A percentile compares a stretch with the other conserved stretches of the same genome.
Conservation (phyloP, 1,284 basidiomycete species). For the Fereydounia khargensis region DNA sequence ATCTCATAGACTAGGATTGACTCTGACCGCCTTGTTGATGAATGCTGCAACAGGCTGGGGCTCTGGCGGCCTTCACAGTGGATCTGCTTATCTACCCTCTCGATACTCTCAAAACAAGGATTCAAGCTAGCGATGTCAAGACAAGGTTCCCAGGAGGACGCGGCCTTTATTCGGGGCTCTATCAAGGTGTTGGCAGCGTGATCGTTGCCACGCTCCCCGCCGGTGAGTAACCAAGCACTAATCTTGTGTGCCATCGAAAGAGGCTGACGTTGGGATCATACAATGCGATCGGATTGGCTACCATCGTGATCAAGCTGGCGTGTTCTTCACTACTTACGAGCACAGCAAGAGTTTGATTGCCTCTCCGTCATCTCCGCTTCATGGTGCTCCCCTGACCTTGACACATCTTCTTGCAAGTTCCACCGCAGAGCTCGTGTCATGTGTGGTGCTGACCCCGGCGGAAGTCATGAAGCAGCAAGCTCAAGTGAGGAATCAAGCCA, state of each 20-base stretch:
- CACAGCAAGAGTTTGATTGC: conserved; percentile 29
- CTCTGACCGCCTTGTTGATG: too few species aligned
- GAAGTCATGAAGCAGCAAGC: conserved; percentile 49
- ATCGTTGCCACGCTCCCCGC: conserved; percentile 93
- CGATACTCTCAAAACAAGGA: conserved; percentile 93
- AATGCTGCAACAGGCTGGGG: conserved; percentile 40
- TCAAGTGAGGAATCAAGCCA: conserved; percentile 44
- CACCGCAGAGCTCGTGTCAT: conserved; percentile 44
- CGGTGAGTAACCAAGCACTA: conserved; percentile 10
- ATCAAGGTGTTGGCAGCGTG: conserved; percentile 93
- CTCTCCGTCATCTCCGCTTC: conserved; percentile 19
- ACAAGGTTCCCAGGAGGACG: conserved; percentile 78
- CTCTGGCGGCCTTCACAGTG: conserved; percentile 48
- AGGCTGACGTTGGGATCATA: too few species aligned
- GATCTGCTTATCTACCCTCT: conserved; percentile 95
- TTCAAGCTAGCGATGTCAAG: conserved; percentile 71
- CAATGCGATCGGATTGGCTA: too few species aligned
- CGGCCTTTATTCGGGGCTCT: conserved; percentile 79
- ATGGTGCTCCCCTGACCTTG: conserved; percentile 19
- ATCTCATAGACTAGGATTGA: too few species aligned
- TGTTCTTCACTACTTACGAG: conserved; percentile 50
- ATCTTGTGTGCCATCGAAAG: too few species aligned
- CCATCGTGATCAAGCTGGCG: conserved; percentile 30
- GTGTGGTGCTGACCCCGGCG: conserved; percentile 42
- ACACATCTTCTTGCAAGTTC: conserved; percentile 35